A percentile compares a stretch with the other conserved stretches of the same genome.
Evolutionary conservation across 495 filamentous ascomycete genomes (phyloP).

Genomic region (Lophium mytilinum): DNA sequence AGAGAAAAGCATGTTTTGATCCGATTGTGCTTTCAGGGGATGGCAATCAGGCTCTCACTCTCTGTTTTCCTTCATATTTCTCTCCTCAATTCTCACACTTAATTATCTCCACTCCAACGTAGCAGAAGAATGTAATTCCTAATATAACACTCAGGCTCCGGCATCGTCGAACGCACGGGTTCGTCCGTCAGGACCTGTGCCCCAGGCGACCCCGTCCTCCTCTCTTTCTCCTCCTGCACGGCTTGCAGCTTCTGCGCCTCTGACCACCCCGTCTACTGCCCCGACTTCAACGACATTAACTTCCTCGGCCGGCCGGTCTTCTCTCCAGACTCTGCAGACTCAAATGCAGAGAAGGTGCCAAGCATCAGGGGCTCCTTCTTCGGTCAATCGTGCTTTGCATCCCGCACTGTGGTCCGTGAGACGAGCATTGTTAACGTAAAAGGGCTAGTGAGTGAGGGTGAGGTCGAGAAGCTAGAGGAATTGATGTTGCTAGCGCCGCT

Average conservation of each 20-base stretch:
- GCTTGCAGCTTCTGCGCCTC: background rate
- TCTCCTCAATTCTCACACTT: too few relatives aligned
- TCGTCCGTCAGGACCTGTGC: background rate
- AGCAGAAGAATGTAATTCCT: background rate
- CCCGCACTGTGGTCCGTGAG: conserved; percentile 1
- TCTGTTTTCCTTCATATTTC: too few relatives aligned
- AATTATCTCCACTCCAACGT: too few relatives aligned
- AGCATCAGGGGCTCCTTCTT: conserved; percentile 3
- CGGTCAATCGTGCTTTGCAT: conserved; percentile 9
- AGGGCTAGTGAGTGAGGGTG: conserved; percentile 3
- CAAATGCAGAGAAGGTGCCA: background rate
- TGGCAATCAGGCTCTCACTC: too few relatives aligned
- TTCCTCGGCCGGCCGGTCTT: background rate
- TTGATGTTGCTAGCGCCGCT: conserved; percentile 13
- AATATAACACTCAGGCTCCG: background rate
- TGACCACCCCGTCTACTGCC: background rate
- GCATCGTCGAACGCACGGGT: background rate
- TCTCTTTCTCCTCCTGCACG: background rate
- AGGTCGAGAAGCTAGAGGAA: background rate
- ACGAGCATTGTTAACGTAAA: conserved; percentile 4
- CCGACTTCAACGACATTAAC: background rate
- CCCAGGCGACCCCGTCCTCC: background rate
- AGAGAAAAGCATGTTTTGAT: too few relatives aligned
- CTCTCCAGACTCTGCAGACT: background rate
- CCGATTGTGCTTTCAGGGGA: too few relatives aligned